Evolutionary conservation across 139 green algal genomes (phyloP).

Genomic region (Chlorella sp.): DNA sequence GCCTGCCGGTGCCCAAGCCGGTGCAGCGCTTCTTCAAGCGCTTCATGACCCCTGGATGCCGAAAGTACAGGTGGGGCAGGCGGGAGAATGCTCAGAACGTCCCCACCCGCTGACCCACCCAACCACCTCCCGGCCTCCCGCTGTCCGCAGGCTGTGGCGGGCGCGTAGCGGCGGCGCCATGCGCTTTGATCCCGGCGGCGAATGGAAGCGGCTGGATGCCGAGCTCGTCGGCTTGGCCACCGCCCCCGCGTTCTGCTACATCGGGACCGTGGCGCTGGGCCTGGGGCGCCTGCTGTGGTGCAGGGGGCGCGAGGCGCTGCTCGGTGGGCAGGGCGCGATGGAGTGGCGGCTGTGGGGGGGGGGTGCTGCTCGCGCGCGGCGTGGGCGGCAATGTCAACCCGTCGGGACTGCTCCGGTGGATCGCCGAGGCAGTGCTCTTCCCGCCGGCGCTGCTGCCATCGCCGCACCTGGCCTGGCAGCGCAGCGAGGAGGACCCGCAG

Average conservation of each 20-base stretch:
- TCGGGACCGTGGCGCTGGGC: background rate
- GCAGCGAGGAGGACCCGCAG: background rate
- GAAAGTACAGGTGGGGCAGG: no score
- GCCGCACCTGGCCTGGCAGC: background rate
- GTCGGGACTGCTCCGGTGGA: slow-evolving; percentile 4
- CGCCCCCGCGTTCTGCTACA: slow-evolving; percentile 5
- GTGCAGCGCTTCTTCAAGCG: no score
- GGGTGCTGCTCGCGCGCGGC: background rate
- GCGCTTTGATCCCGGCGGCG: background rate
- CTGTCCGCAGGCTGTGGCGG: slow-evolving; percentile 15
- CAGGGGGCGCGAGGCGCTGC: slow-evolving; percentile 3
- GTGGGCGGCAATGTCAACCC: background rate
- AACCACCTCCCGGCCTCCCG: no score
- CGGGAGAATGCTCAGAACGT: no score
- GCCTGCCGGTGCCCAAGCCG: no score
- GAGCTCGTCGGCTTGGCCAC: background rate
- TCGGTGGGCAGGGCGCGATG: background rate
- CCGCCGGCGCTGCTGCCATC: slow-evolving; percentile 16
- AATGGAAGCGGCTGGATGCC: background rate
- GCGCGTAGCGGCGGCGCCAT: background rate
- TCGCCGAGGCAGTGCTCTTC: slow-evolving; percentile 15
- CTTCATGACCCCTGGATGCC: no score
- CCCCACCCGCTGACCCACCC: no score
- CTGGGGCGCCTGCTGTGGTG: slow-evolving; percentile 4
- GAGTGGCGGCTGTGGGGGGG: slow-evolving; percentile 14